Evolutionary conservation across 2,329 filamentous ascomycete genomes (phyloP), one percentile per base, ranked within the genome.

Genomic region (Thyridium curvatum): DNA sequence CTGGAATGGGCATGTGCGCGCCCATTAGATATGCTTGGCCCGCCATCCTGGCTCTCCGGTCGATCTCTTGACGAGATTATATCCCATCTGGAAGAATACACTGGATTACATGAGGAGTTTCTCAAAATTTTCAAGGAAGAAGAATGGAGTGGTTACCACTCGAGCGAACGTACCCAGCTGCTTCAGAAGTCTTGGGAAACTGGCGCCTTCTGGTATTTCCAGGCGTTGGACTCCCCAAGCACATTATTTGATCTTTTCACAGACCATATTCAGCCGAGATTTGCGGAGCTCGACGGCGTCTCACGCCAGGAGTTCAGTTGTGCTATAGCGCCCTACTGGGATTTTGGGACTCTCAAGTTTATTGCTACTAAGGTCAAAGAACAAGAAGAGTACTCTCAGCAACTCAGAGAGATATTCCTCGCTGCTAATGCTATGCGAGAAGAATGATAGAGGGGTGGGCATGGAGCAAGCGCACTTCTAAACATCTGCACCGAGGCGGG

Each of bases 1-100:
- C 47, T 52, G 35, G 55, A 60, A 40, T 58, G 50, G 55, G 38
- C 54, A 16, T 53, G 51, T 43, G 44, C 56, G n/a, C 43, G 54
- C 32, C 55, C 56, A 35, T 35, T 41, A 8, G 54, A 57, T 39
- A 52, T 45, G 46, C 47, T 56, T 31, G n/a, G 34, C 3, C 45
- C 52, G 18, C 54, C 53, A 17, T 52, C 53, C 42, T 61, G 49
- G 55, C 48, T 60, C 28, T 57, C 51, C 30, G 45, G 41, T 43
- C 36, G 31, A 8, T 18, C n/a, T 3, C 41, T 49, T 12, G 44
- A 45, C 30, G 28, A 41, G 13, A 29, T 49, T 3, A 18, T 21
- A 3, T 41, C 34, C 3, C 9, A 32, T 4, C 37, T 39, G 17
- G 28, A 3, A n/a, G 34, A 39, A 26, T 51, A 41, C 28, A 33